Base-by-base conservation (phyloP, 768 basidiomycete genomes). In the Hebeloma cylindrosporum region DNA sequence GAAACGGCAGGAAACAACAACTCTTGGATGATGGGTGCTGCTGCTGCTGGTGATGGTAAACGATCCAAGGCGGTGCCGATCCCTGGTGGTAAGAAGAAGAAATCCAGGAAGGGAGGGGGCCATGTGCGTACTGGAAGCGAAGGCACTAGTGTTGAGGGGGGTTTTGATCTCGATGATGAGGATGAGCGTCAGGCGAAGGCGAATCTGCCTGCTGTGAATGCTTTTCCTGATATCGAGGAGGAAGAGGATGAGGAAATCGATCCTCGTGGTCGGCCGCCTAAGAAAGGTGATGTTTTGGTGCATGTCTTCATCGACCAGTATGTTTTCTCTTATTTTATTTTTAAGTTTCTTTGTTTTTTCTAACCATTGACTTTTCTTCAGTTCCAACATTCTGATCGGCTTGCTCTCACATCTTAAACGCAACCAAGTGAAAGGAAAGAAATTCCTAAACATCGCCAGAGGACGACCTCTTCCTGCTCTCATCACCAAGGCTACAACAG, bases 361-460 rank as follows among this genome's bases (percentile, higher is more conserved):
- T 50, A 17, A 59, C 51, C 17, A n/a, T n/a, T n/a, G n/a, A 44
- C 61, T 50, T 63, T 70, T 56, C 44, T 73, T 73, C 18, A 92
- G 90, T 53, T 93, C 90, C 11, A 93, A 93, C 60, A 92, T 93
- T 50, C 77, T 93, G 34, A 83, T 93, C 48, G 90, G 90, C 25
- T 75, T 92, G 43, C 61, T 92, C n/a, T 78, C 74, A 21, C 80
- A 85, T 62, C 63, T 86, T 40, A 82, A 80, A 60, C 79, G 75
- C 45, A 54, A 53, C 22, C 59, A 52, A 9, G 49, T 45, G 17
- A 36, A 40, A 27, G 55, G 47, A 8, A 56, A 44, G 30, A 34
- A 39, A 14, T 14, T 29, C 17, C 37, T 38, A 13, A 38, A 34
- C 23, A 39, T 42, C 10, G 25, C 37, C 3, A 49, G 44, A 39